A percentile compares a stretch with the other conserved stretches of the same genome.
Conservation (phyloP, 345 rosid genomes). For the Lumnitzera littorea region DNA sequence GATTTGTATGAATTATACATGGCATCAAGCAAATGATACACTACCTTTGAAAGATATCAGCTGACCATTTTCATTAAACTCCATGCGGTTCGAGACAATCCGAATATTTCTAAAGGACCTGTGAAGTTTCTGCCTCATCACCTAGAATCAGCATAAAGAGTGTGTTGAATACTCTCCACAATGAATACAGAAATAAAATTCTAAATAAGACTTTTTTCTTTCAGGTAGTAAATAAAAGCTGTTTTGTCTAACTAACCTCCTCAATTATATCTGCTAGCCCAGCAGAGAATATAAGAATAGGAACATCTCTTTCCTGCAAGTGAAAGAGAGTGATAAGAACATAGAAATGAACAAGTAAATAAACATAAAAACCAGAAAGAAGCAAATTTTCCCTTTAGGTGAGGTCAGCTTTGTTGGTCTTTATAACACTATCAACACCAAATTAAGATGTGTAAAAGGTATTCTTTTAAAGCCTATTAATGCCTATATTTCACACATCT, state of each 20-base stretch:
- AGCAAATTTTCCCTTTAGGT: neutral
- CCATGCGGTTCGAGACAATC: slow-evolving; percentile 81
- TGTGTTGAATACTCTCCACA: no score
- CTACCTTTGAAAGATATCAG: slow-evolving; percentile 80
- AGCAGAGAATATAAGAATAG: slow-evolving; percentile 84
- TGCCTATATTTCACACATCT: no score
- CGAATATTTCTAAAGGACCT: slow-evolving; percentile 61
- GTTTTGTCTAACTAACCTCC: slow-evolving; percentile 46
- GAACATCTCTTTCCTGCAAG: slow-evolving; percentile 62
- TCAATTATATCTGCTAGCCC: slow-evolving; percentile 95
- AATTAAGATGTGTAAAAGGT: no score
- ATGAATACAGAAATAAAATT: neutral
- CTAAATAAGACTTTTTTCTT: neutral
- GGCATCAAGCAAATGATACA: neutral
- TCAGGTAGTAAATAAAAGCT: neutral
- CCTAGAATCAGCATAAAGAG: slow-evolving; percentile 31
- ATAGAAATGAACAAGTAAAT: neutral
- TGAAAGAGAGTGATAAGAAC: slow-evolving; percentile 5
- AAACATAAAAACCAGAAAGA: neutral
- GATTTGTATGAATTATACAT: no score
- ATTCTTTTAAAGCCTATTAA: no score
- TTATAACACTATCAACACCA: no score
- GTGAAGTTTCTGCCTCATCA: slow-evolving; percentile 78
- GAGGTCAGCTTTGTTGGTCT: no score
- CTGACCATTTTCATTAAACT: slow-evolving; percentile 44